Percentiles rank a stretch among this genome's conserved stretches.
Evolutionary conservation across 352 stramenopile species (phyloP).

Genomic region (Pythium vanterpoolii): DNA sequence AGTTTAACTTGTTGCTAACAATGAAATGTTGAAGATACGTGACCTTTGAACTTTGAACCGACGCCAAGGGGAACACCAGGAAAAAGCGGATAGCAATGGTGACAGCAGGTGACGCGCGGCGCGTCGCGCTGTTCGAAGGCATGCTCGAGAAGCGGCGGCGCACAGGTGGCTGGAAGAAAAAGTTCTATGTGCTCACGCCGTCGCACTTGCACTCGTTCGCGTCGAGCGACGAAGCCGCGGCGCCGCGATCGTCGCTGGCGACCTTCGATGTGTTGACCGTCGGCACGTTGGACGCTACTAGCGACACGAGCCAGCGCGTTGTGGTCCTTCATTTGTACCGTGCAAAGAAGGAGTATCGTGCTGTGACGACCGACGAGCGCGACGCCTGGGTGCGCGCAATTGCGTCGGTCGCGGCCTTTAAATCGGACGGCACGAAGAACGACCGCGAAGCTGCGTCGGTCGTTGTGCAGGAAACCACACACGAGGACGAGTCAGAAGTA

Average conservation of each 20-base stretch:
- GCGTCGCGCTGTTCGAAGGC: slow-evolving; percentile 50
- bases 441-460: slow-evolving; percentile 10
- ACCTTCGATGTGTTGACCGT: slow-evolving; percentile 71
- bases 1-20: slow-evolving; percentile 3
- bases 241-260: slow-evolving; percentile 32
- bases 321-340: slow-evolving; percentile 68
- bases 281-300: slow-evolving; percentile 30
- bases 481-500: slow-evolving; percentile 9
- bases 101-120: slow-evolving; percentile 57
- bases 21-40: slow-evolving; percentile 19
- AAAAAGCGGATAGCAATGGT: slow-evolving; percentile 36
- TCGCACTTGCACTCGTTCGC: slow-evolving; percentile 72
- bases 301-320: slow-evolving; percentile 36
- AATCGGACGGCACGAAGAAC: slow-evolving; percentile 28
- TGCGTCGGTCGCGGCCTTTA: slow-evolving; percentile 57
- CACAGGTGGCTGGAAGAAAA: slow-evolving; percentile 79
- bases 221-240: slow-evolving; percentile 15
- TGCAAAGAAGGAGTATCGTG: slow-evolving; percentile 78
- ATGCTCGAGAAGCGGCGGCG: slow-evolving; percentile 65
- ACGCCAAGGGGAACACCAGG: background rate
- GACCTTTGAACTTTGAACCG: slow-evolving; percentile 3
- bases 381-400: slow-evolving; percentile 70
- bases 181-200: slow-evolving; percentile 69
- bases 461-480: slow-evolving; percentile 6
- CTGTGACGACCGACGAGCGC: slow-evolving; percentile 48